Base-by-base conservation (phyloP, 23 red algal species). In the Gracilaria caudata region DNA sequence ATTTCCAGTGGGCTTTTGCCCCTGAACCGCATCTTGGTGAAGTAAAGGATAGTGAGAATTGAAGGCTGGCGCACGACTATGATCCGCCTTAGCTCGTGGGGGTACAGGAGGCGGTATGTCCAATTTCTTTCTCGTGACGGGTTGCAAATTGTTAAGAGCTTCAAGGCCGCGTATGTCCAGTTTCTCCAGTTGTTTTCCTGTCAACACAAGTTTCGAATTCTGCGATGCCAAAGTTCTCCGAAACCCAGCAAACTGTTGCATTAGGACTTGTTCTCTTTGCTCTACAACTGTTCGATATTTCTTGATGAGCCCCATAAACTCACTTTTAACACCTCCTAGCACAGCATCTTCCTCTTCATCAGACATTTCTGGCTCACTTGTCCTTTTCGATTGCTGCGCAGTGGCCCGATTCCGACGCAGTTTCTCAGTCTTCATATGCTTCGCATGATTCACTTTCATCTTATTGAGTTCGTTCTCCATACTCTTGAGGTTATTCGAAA, bases 281-380 rank as follows among this genome's bases (percentile, higher is more conserved):
- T 89, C 85, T 7, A 89, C 85, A 44, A 72, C 41, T 29, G 36
- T 17, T 51, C 72, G 51, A 63, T 79, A 89, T 49, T 28, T 61
- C 56, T 68, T 36, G 41, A 89, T 32, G 29, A 60, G 72, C 12
- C 72, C 38, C 57, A 89, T 56, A 8, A 89, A 38, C 11, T 89
- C 68, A 44, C 34, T 45, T 73, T 39, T 79, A 6, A 89, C 36
- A 30, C 46, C 35, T 10, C 65, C 64, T 11, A 86, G 65, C 21
- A 71, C 38, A 36, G 43, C 28, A 30, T 86, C 82, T 30, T 49
- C 47, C 40, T 75, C 70, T 24, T 14, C 70, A 36, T 75, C 70
- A 26, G 70, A 75, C 43, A 75, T 75, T 24, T 47, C 70, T 36
- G 37, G 38, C 4, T 47, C 70, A 11, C 25, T 19, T 75, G 33